Evolutionary conservation across 805 yeast genomes (phyloP).

Genomic region (Wickerhamiella spandovensis): DNA sequence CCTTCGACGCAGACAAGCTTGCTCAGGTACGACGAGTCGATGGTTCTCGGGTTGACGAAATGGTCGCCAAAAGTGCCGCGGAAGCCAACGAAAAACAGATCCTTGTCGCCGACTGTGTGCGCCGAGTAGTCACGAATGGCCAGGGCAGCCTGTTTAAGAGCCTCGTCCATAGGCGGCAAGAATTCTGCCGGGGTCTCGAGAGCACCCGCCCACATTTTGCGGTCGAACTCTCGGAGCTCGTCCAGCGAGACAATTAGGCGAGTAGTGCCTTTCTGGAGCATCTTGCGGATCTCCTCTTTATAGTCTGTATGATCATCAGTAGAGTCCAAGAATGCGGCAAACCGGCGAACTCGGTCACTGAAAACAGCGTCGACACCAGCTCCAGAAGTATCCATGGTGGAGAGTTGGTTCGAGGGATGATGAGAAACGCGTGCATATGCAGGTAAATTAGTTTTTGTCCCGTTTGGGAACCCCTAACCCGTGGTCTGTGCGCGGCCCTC

Average conservation of each 20-base stretch:
- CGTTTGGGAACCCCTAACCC: conserved; percentile 1
- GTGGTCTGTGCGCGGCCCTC: not conserved
- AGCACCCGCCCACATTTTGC: conserved; percentile 63
- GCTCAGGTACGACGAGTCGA: conserved; percentile 63
- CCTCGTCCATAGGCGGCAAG: conserved; percentile 80
- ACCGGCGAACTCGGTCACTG: conserved; percentile 74
- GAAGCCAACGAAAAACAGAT: conserved; percentile 63
- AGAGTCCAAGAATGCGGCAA: conserved; percentile 71
- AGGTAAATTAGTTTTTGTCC: not conserved
- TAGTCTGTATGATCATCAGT: conserved; percentile 45
- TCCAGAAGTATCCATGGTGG: conserved; percentile 10
- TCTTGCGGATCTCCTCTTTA: conserved; percentile 52
- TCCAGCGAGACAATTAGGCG: conserved; percentile 70
- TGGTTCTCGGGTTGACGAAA: conserved; percentile 75
- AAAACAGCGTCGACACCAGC: conserved; percentile 27
- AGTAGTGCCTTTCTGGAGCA: conserved; percentile 53
- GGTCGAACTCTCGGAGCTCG: conserved; percentile 75
- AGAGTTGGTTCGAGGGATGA: not conserved
- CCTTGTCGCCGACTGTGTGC: conserved; percentile 43
- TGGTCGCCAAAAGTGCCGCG: conserved; percentile 87
- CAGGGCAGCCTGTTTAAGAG: conserved; percentile 64
- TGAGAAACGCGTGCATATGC: not conserved
- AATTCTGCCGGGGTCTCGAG: conserved; percentile 67
- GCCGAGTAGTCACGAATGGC: conserved; percentile 53
- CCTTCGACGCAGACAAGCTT: conserved; percentile 84